These are phyloP conservation scores for Mucor plumbeus DNA, from an alignment of 371 early-diverging fungal species.

Conservation along the genomic window DNA sequence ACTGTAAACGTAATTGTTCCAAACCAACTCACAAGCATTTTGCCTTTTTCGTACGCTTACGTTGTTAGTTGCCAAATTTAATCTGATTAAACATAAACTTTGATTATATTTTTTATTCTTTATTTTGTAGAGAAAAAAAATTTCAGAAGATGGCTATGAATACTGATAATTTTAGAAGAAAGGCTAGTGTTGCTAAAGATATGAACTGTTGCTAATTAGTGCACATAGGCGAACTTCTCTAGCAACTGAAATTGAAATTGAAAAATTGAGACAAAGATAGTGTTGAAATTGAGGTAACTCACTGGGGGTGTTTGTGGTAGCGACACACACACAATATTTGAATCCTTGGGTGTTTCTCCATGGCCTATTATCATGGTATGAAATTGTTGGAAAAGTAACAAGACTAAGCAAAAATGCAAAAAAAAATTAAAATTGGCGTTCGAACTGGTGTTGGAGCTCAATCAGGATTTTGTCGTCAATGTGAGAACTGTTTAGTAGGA, in stretches of 20 bases:
- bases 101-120: neutral
- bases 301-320: constrained; percentile 60
- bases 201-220: constrained; percentile 7
- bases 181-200: constrained; percentile 32
- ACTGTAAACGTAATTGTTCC: too few species aligned
- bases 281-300: constrained; percentile 55
- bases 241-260: constrained; percentile 27
- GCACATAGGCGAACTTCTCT: constrained; percentile 10
- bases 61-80: too few species aligned
- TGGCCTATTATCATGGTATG: constrained; percentile 66
- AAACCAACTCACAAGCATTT: too few species aligned
- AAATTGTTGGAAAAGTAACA: constrained; percentile 57
- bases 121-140: neutral
- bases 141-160: neutral
- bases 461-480: constrained; percentile 44
- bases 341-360: constrained; percentile 56
- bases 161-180: constrained; percentile 29
- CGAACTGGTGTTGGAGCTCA: constrained; percentile 22
- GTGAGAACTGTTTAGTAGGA: constrained; percentile 35
- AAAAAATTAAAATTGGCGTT: constrained; percentile 60
- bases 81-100: too few species aligned
- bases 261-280: constrained; percentile 48
- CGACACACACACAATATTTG: constrained; percentile 61
- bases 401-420: constrained; percentile 51
- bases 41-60: too few species aligned